These are phyloP conservation scores for Fusarium sp. DNA, from an alignment of 2,329 filamentous ascomycete species.

Conservation along the genomic window DNA sequence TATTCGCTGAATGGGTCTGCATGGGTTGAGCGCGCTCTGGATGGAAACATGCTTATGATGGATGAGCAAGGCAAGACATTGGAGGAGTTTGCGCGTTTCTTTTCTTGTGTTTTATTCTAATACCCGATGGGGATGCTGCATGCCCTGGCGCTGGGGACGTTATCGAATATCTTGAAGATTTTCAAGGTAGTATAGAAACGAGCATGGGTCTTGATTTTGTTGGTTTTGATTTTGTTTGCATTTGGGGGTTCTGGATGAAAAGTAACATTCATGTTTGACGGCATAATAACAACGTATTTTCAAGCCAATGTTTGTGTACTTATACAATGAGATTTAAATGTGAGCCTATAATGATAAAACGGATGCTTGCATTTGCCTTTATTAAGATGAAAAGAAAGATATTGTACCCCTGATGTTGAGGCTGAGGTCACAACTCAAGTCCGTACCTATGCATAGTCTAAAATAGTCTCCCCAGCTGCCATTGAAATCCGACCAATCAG, in stretches of 20 bases:
- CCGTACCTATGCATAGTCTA: constrained; percentile 15
- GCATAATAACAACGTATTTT: constrained; percentile 32
- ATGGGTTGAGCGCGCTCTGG: constrained; percentile 47
- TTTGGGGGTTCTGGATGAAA: constrained; percentile 31
- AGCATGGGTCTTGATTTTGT: constrained; percentile 31
- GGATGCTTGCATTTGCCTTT: background rate
- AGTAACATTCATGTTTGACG: constrained; percentile 28
- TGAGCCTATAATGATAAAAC: background rate
- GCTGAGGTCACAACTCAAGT: background rate
- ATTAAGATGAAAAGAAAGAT: background rate
- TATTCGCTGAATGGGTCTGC: constrained; percentile 90
- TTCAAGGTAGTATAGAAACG: constrained; percentile 32
- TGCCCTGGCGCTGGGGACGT: constrained; percentile 39
- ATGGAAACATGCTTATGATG: constrained; percentile 5
- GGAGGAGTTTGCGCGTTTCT: constrained; percentile 40
- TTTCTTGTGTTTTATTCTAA: constrained; percentile 36
- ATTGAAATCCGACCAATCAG: constrained; percentile 37
- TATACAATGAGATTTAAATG: background rate
- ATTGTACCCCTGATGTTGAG: background rate
- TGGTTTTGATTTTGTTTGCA: constrained; percentile 16
- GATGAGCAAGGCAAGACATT: constrained; percentile 13
- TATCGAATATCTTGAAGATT: constrained; percentile 16
- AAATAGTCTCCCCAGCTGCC: constrained; percentile 29
- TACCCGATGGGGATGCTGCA: constrained; percentile 44
- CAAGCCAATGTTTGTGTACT: background rate